Percentiles rank a stretch among this genome's conserved stretches.
Conservation (phyloP, 352 stramenopile species). For the Phytopythium cucurbitacearum region DNA sequence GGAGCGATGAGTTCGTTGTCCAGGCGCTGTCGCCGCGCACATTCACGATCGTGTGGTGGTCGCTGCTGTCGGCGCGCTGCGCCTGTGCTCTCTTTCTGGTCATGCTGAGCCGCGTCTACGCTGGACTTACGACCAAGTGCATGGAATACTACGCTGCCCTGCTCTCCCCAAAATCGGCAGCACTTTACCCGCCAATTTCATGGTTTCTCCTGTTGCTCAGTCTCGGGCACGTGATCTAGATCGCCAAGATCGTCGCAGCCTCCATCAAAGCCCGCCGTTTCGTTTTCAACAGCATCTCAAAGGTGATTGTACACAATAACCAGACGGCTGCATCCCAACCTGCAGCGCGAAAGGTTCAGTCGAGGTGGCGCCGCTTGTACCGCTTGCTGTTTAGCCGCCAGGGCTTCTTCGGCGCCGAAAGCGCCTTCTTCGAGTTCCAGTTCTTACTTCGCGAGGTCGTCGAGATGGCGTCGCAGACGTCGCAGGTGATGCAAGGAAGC, state of each 20-base stretch:
- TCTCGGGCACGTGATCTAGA: constrained; percentile 5
- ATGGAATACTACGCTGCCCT: constrained; percentile 13
- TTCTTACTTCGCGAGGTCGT: constrained; percentile 23
- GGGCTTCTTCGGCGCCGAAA: constrained; percentile 32
- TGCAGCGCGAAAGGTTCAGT: no score
- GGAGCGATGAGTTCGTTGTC: background rate
- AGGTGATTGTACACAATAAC: no score
- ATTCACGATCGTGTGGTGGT: constrained; percentile 7
- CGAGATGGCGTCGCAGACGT: constrained; percentile 28
- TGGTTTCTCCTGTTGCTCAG: constrained; percentile 3
- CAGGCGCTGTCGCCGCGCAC: constrained; percentile 3
- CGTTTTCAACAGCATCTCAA: background rate
- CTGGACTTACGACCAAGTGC: background rate
- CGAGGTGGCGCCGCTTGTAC: no score
- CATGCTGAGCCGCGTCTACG: constrained; percentile 7
- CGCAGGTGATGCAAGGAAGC: constrained; percentile 28
- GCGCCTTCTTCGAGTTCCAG: constrained; percentile 21
- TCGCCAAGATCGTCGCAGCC: constrained; percentile 1
- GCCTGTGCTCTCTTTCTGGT: constrained; percentile 5
- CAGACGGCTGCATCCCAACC: no score
- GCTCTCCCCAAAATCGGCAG: constrained; percentile 1
- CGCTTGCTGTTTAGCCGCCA: background rate
- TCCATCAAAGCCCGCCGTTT: constrained; percentile 2
- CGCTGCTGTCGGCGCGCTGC: constrained; percentile 2
- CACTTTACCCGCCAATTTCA: background rate